Percentiles rank a stretch among this genome's conserved stretches.
Evolutionary conservation across 2,329 filamentous ascomycete species (phyloP).

Genomic region (Falciphora oryzae): DNA sequence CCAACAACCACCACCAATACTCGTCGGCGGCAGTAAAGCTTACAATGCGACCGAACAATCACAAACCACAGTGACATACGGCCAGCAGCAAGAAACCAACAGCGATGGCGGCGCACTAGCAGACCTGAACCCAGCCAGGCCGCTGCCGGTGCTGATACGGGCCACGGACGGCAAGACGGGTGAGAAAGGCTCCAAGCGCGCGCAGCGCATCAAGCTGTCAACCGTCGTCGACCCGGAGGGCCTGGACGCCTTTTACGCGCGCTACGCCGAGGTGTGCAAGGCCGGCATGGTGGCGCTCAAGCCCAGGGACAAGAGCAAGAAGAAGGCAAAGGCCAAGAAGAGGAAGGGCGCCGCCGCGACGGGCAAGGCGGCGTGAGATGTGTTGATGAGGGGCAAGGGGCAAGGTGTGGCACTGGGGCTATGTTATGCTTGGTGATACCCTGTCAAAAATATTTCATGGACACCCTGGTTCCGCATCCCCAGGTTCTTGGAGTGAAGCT

Average conservation of each 20-base stretch:
- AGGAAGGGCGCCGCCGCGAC: slow-evolving; percentile 44
- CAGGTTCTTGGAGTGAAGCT: not conserved
- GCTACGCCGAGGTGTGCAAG: slow-evolving; percentile 90
- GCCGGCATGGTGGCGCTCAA: slow-evolving; percentile 82
- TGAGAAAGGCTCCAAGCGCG: slow-evolving; percentile 45
- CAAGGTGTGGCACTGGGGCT: not conserved
- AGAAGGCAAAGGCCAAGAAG: slow-evolving; percentile 72
- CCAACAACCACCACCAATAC: not conserved
- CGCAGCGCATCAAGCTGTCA: slow-evolving; percentile 66
- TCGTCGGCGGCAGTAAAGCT: not conserved
- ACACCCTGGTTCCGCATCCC: too few relatives aligned
- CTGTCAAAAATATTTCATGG: not conserved
- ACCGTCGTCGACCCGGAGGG: slow-evolving; percentile 74
- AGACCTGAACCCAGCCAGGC: slow-evolving; percentile 52
- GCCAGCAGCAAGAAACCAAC: slow-evolving; percentile 6
- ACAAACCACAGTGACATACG: slow-evolving; percentile 11
- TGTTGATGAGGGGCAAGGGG: not conserved
- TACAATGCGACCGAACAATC: too few relatives aligned
- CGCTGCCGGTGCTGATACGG: slow-evolving; percentile 71
- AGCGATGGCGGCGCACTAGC: slow-evolving; percentile 44
- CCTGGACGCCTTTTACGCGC: slow-evolving; percentile 72
- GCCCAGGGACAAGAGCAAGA: slow-evolving; percentile 87
- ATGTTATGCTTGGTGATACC: not conserved
- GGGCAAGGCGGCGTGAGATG: not conserved
- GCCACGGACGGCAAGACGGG: slow-evolving; percentile 74